Percentiles rank a stretch among this genome's conserved stretches.
These are phyloP conservation scores for Fusarium oxysporum DNA, from an alignment of 2,329 filamentous ascomycete genomes.

Conservation along the genomic window DNA sequence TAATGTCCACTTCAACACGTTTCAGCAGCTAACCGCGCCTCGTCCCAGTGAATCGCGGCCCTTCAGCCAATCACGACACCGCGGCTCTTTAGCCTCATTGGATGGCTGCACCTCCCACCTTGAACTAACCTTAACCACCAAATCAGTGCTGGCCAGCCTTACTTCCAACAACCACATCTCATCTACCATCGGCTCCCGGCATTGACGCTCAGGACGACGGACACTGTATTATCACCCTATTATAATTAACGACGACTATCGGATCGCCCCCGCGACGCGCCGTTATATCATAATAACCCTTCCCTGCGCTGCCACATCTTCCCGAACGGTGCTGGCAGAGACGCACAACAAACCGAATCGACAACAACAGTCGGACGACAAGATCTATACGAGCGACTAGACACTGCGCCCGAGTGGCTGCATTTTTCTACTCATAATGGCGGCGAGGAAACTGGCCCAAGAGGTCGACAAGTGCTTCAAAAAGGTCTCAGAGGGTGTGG, in stretches of 20 bases:
- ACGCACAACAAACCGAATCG: conserved; percentile 24
- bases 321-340: conserved; percentile 22
- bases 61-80: conserved; percentile 40
- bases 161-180: conserved; percentile 36
- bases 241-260: conserved; percentile 20
- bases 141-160: conserved; percentile 29
- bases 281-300: conserved; percentile 22
- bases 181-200: conserved; percentile 32
- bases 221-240: conserved; percentile 16
- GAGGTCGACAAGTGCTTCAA: conserved; percentile 99
- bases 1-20: conserved; percentile 11
- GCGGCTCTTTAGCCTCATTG: conserved; percentile 38
- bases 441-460: conserved; percentile 94
- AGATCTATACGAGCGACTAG: conserved; percentile 17
- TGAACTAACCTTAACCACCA: conserved; percentile 33
- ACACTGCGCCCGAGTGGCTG: conserved; percentile 31
- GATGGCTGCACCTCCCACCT: conserved; percentile 41
- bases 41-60: conserved; percentile 30
- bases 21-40: conserved; percentile 40
- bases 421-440: conserved; percentile 71
- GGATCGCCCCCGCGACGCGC: conserved; percentile 28
- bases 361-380: conserved; percentile 10
- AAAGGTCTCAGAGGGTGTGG: conserved; percentile 92
- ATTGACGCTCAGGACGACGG: conserved; percentile 36
- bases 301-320: conserved; percentile 22